Conservation (phyloP, 1,284 basidiomycete species). For the Pholiota adiposa region DNA sequence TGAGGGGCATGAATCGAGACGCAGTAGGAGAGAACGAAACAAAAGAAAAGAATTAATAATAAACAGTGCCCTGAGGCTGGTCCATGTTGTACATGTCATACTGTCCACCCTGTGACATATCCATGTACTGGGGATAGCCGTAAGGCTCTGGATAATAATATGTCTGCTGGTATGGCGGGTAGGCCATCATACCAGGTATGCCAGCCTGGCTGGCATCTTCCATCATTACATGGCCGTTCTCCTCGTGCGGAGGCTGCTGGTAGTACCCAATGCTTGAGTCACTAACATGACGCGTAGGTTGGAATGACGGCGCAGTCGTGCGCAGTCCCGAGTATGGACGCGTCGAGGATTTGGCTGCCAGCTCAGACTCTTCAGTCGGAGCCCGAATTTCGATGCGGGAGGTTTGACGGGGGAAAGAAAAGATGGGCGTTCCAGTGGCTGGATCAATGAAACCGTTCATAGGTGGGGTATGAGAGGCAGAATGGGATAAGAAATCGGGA, state of each 20-base stretch:
- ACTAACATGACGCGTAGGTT: constrained; percentile 39
- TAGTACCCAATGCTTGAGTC: constrained; percentile 33
- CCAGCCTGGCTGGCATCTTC: constrained; percentile 28
- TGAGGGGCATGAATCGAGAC: constrained; percentile 14
- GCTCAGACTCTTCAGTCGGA: constrained; percentile 45
- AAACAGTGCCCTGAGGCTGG: constrained; percentile 56
- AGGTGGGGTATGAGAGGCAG: constrained; percentile 56
- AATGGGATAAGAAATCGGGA: constrained; percentile 61
- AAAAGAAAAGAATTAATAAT: constrained; percentile 50
- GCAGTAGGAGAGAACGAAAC: constrained; percentile 19
- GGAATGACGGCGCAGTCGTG: constrained; percentile 50
- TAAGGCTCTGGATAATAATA: constrained; percentile 72
- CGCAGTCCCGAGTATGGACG: constrained; percentile 44
- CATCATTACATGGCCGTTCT: constrained; percentile 25
- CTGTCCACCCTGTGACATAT: constrained; percentile 62
- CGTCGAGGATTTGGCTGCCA: constrained; percentile 39
- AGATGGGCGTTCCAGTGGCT: constrained; percentile 63
- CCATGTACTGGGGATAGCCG: constrained; percentile 66
- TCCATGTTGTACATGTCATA: constrained; percentile 70
- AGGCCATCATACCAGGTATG: constrained; percentile 48
- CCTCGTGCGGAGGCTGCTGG: constrained; percentile 23
- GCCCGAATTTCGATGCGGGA: constrained; percentile 76
- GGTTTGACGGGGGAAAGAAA: constrained; percentile 72
- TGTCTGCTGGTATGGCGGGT: constrained; percentile 57
- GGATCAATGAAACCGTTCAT: constrained; percentile 66